Conservation (phyloP, 352 stramenopile species). For the Phytopythium helicoides region DNA sequence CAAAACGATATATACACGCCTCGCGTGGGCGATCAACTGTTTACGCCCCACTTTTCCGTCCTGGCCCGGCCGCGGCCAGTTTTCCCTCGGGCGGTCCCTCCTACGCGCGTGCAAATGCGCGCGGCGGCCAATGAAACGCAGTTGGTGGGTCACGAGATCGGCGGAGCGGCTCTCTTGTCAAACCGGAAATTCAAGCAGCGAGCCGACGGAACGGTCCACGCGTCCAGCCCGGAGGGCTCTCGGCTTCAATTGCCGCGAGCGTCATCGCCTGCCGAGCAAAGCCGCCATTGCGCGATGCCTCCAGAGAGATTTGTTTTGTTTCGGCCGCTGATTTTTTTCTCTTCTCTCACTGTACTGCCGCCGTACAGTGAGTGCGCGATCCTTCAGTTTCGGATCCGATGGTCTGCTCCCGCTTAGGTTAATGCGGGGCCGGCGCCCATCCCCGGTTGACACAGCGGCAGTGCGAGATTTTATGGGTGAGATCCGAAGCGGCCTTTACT, state of each 20-base stretch:
- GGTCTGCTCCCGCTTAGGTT: background rate
- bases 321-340: slow-evolving; percentile 3
- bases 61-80: too few species aligned
- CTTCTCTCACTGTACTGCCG: background rate
- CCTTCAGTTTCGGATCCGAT: slow-evolving; percentile 3
- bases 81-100: too few species aligned
- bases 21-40: too few species aligned
- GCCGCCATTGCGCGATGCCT: background rate
- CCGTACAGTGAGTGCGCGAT: slow-evolving; percentile 2
- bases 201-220: too few species aligned
- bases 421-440: background rate
- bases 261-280: background rate
- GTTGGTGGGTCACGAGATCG: slow-evolving; percentile 5
- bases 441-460: background rate
- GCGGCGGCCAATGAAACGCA: slow-evolving; percentile 2
- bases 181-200: slow-evolving; percentile 6
- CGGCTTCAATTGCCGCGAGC: too few species aligned
- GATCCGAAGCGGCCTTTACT: slow-evolving; percentile 20
- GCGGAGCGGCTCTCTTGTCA: slow-evolving; percentile 4
- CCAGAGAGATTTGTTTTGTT: background rate
- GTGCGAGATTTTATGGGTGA: slow-evolving; percentile 29
- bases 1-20: too few species aligned
- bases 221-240: too few species aligned
- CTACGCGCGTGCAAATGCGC: too few species aligned
- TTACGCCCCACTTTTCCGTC: too few species aligned